phyloP scores from a whole-genome alignment of 768 basidiomycete genomes.

The Russula virescens region DNA sequence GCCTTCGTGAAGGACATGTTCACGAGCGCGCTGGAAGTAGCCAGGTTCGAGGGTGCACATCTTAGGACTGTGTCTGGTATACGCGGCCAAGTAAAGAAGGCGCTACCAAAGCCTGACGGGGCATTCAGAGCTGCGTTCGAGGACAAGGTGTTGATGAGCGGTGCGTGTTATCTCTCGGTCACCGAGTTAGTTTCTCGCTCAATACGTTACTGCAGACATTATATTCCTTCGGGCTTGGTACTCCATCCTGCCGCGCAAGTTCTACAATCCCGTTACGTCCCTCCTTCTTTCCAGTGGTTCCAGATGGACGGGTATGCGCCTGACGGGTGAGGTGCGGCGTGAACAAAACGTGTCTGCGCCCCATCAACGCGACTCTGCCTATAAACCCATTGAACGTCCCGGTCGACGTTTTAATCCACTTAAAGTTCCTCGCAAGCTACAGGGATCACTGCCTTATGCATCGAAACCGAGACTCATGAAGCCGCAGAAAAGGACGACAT shows the following conservation, averaged over 20 bases:
- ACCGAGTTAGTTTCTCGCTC: not conserved
- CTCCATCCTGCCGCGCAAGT: slow-evolving; percentile 88
- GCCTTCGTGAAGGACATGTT: slow-evolving; percentile 99
- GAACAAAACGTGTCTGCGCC: slow-evolving; percentile 84
- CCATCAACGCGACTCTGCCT: slow-evolving; percentile 74
- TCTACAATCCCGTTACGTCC: slow-evolving; percentile 95
- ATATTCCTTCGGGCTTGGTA: slow-evolving; percentile 97
- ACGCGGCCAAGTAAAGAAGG: slow-evolving; percentile 95
- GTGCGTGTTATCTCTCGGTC: slow-evolving; percentile 41
- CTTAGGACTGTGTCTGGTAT: slow-evolving; percentile 94
- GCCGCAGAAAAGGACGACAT: slow-evolving; percentile 70
- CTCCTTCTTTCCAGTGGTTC: slow-evolving; percentile 77
- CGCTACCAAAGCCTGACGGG: slow-evolving; percentile 90
- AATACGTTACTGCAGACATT: slow-evolving; percentile 52
- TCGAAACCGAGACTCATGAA: slow-evolving; percentile 85
- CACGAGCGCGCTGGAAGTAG: slow-evolving; percentile 84
- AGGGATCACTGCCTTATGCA: slow-evolving; percentile 84
- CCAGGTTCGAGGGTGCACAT: slow-evolving; percentile 98
- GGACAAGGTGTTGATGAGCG: slow-evolving; percentile 94
- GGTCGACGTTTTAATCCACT: slow-evolving; percentile 88
- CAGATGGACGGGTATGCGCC: slow-evolving; percentile 91
- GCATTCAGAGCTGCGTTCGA: slow-evolving; percentile 96
- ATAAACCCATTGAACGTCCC: slow-evolving; percentile 75
- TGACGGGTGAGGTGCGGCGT: slow-evolving; percentile 89
- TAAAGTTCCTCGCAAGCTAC: slow-evolving; percentile 83